Evolutionary conservation across 164 flowering plant genomes (phyloP).

Genomic region (Protea cynaroides): DNA sequence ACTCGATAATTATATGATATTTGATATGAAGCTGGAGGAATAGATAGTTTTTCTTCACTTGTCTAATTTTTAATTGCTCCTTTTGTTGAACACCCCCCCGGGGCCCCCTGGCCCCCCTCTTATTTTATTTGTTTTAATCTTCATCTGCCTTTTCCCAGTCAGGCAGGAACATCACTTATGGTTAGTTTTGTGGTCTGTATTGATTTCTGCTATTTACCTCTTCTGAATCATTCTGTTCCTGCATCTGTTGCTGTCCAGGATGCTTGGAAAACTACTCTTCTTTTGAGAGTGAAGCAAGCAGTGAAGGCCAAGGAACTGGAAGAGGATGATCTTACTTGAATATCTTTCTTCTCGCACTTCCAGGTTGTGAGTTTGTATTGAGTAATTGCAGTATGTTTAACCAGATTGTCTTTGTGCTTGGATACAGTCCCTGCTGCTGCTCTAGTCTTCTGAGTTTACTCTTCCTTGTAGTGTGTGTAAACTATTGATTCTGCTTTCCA

Average conservation of each 20-base stretch:
- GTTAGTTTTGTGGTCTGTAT: neutral
- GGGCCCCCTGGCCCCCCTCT: too few relatives aligned
- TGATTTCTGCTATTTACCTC: neutral
- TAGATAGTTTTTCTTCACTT: too few relatives aligned
- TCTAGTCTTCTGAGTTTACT: too few relatives aligned
- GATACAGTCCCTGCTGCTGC: too few relatives aligned
- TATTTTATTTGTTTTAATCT: neutral
- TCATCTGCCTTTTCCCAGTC: neutral
- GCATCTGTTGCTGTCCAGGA: slow-evolving; percentile 20
- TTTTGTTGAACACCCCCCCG: too few relatives aligned
- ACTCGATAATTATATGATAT: too few relatives aligned
- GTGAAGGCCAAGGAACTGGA: slow-evolving; percentile 40
- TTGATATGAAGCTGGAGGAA: too few relatives aligned
- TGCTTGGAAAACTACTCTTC: slow-evolving; percentile 39
- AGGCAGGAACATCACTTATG: slow-evolving; percentile 9
- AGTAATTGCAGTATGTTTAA: neutral
- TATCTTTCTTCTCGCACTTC: neutral
- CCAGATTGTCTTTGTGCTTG: too few relatives aligned
- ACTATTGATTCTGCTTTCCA: too few relatives aligned
- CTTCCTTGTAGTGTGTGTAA: too few relatives aligned
- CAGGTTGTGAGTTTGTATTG: neutral
- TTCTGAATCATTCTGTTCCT: neutral
- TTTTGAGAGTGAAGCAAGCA: slow-evolving; percentile 37
- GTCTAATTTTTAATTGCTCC: too few relatives aligned
- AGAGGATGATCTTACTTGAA: slow-evolving; percentile 43